These are phyloP conservation scores for Laguncularia racemosa DNA, from an alignment of 345 rosid species.

Conservation along the genomic window DNA sequence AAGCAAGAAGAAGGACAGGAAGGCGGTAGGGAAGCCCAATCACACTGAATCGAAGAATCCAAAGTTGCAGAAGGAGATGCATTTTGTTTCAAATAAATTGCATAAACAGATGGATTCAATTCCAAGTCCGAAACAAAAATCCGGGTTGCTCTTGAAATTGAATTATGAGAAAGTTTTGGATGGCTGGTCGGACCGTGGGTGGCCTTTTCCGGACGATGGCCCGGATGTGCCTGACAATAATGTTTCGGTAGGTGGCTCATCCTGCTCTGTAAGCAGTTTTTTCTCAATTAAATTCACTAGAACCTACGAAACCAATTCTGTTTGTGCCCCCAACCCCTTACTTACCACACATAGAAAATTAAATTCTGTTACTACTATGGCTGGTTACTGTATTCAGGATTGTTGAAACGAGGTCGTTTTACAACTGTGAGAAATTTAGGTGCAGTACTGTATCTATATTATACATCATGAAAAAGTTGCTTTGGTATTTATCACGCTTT, in stretches of 20 bases:
- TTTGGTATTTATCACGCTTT: too few species aligned
- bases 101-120: too few species aligned
- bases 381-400: too few species aligned
- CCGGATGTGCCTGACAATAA: constrained; percentile 40
- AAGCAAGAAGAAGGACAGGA: constrained; percentile 24
- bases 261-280: neutral
- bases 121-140: constrained; percentile 4
- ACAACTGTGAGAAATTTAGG: too few species aligned
- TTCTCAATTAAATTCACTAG: constrained; percentile 7
- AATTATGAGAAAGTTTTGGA: constrained; percentile 61
- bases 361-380: too few species aligned
- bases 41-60: constrained; percentile 15
- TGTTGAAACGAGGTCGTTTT: too few species aligned
- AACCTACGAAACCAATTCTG: too few species aligned
- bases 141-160: constrained; percentile 49
- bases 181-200: constrained; percentile 68
- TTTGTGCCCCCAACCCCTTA: too few species aligned
- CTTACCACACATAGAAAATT: too few species aligned
- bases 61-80: constrained; percentile 23
- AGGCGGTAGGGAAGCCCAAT: constrained; percentile 5
- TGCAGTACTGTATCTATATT: too few species aligned
- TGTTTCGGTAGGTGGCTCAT: constrained; percentile 54
- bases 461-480: too few species aligned
- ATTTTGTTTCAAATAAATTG: too few species aligned
- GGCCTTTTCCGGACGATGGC: constrained; percentile 55